Percentiles rank a stretch among this genome's conserved stretches.
Evolutionary conservation across 441 rosid genomes (phyloP).

Genomic region (Melastoma candidum): DNA sequence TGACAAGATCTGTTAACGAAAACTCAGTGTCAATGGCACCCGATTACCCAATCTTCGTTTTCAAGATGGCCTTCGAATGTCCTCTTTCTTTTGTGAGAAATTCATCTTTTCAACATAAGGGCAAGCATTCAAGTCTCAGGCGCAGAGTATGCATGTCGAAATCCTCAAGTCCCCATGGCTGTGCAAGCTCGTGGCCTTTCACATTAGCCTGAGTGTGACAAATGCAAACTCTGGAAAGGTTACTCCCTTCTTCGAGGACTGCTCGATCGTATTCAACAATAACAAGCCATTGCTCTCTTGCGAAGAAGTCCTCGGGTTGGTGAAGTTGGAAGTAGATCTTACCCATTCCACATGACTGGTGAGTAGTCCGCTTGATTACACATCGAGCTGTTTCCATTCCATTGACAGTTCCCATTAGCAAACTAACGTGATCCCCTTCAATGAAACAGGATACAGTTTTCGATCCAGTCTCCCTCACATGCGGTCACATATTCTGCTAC

Average conservation of each 20-base stretch:
- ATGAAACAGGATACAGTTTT: slow-evolving; percentile 66
- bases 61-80: not conserved
- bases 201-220: slow-evolving; percentile 61
- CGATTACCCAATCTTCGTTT: not conserved
- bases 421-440: not conserved
- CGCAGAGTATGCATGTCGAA: slow-evolving; percentile 72
- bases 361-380: slow-evolving; percentile 17
- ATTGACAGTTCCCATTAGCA: not conserved
- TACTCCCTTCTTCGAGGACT: slow-evolving; percentile 56
- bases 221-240: slow-evolving; percentile 30
- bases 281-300: slow-evolving; percentile 66
- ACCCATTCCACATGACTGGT: slow-evolving; percentile 94
- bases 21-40: slow-evolving; percentile 16
- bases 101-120: slow-evolving; percentile 84
- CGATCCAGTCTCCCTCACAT: slow-evolving; percentile 75
- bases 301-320: slow-evolving; percentile 54
- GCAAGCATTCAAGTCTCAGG: slow-evolving; percentile 82
- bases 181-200: slow-evolving; percentile 85
- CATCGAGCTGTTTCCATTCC: not conserved
- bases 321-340: slow-evolving; percentile 73
- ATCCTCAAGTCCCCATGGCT: slow-evolving; percentile 95
- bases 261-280: slow-evolving; percentile 44
- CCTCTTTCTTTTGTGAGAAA: slow-evolving; percentile 20
- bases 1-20: slow-evolving; percentile 33
- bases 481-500: slow-evolving; percentile 92